Evolutionary conservation across 495 filamentous ascomycete species (phyloP), one percentile per base, ranked within the genome.

Genomic region (Aspergillus cristatus): DNA sequence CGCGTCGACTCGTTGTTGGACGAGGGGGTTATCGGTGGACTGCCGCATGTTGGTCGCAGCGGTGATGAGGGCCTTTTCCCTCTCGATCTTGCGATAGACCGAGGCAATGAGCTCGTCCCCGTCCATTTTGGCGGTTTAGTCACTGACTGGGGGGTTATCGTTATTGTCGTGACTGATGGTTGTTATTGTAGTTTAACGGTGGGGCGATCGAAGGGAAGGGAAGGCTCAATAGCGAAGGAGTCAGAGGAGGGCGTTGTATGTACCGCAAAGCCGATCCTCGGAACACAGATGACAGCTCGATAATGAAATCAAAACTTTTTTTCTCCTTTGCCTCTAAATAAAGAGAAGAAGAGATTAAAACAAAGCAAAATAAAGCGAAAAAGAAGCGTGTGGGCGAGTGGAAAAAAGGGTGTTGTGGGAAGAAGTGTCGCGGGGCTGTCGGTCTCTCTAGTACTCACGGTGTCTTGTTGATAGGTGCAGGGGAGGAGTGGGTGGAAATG

Each of bases 71-170:
- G 82, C 82, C 72, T 90, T 88, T 63, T 99, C 93, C 60, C 91
- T 78, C 72, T 96, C 87, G 65, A 97, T 96, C 85, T 99, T 97
- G 67, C 79, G 82, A 67, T 82, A 78, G 69, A 97, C 85, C 66
- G 89, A 83, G 64, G 72, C 75, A 65, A 90, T 77, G 50, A 84
- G 77, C 51, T 88, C 82, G 50, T 94, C 86, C 61, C 63, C 62
- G 41, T 67, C 66, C 66, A 70, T 70, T 51, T 46, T 68, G 62
- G 44, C 20, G 20, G 8, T 24, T 24, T 24, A 24, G 20, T n/a
- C n/a, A n/a, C n/a, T n/a, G n/a, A n/a, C n/a, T n/a, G n/a, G n/a
- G n/a, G n/a, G n/a, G n/a, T n/a, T n/a, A n/a, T n/a, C n/a, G n/a
- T n/a, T n/a, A n/a, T n/a, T n/a, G n/a, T n/a, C n/a, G n/a, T n/a